Evolutionary conservation across 1,284 basidiomycete genomes (phyloP).

Genomic region (Ustilago shanxiensis): DNA sequence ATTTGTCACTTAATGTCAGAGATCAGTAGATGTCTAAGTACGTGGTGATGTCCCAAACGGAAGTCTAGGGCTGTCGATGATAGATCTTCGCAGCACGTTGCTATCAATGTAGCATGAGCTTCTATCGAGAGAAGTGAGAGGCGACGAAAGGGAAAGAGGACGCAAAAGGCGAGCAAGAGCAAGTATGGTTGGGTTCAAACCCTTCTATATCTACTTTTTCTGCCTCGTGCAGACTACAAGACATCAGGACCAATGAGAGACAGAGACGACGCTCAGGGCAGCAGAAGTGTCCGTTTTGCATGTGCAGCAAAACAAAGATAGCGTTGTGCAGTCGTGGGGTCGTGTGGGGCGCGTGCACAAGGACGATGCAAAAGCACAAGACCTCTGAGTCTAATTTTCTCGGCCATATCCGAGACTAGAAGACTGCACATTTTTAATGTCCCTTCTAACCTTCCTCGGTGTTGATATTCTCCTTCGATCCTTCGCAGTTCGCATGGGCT

Average conservation of each 20-base stretch:
- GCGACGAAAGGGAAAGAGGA: not conserved
- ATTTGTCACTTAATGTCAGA: not conserved
- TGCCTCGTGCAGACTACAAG: constrained; percentile 1
- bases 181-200: not conserved
- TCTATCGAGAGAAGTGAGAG: not conserved
- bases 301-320: not conserved
- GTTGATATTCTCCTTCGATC: not conserved
- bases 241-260: constrained; percentile 3
- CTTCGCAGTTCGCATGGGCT: not conserved
- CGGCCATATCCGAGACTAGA: constrained; percentile 17
- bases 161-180: not conserved
- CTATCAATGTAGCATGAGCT: not conserved
- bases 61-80: not conserved
- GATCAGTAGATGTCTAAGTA: not conserved
- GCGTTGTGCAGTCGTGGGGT: constrained; percentile 9
- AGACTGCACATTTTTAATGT: not conserved
- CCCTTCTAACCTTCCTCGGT: not conserved
- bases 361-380: not conserved
- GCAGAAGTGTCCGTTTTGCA: not conserved
- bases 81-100: not conserved
- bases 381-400: constrained; percentile 7
- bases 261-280: not conserved
- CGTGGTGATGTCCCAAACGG: too few species aligned
- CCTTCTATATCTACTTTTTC: not conserved
- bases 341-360: constrained; percentile 8